Evolutionary conservation across 139 green algal genomes (phyloP).

Genomic region (Micractinium sp.): DNA sequence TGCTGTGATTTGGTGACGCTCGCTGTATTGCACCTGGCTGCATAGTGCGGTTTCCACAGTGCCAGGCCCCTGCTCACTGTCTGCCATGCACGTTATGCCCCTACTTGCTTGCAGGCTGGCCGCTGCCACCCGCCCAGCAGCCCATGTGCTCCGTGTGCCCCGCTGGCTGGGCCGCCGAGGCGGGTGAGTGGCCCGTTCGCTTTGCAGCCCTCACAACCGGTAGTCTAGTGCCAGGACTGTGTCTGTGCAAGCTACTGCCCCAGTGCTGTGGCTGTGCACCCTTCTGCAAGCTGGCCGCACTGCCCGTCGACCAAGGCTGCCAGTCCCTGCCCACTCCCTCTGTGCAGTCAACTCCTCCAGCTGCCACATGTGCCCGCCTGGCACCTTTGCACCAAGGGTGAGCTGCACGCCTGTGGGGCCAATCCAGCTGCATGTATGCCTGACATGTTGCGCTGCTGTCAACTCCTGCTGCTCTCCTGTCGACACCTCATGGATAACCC

Average conservation of each 20-base stretch:
- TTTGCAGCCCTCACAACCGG: neutral
- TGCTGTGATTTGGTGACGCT: no score
- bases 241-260: neutral
- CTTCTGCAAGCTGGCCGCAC: no score
- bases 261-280: neutral
- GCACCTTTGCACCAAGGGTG: constrained; percentile 37
- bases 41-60: no score
- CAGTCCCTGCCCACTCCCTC: neutral
- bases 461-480: neutral
- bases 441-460: neutral
- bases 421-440: no score
- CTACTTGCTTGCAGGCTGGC: constrained; percentile 46
- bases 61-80: no score
- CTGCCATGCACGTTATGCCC: no score
- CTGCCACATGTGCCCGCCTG: constrained; percentile 59
- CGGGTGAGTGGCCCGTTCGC: neutral
- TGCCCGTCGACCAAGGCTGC: neutral
- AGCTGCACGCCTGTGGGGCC: neutral
- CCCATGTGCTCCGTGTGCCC: constrained; percentile 50
- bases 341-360: constrained; percentile 33
- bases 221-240: neutral
- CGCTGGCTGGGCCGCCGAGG: constrained; percentile 48
- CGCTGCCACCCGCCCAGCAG: constrained; percentile 38
- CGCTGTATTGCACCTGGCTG: no score
- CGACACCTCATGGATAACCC: neutral